phyloP scores from a whole-genome alignment of 139 green algal genomes.

The Mesotaenium endlicherianum region DNA sequence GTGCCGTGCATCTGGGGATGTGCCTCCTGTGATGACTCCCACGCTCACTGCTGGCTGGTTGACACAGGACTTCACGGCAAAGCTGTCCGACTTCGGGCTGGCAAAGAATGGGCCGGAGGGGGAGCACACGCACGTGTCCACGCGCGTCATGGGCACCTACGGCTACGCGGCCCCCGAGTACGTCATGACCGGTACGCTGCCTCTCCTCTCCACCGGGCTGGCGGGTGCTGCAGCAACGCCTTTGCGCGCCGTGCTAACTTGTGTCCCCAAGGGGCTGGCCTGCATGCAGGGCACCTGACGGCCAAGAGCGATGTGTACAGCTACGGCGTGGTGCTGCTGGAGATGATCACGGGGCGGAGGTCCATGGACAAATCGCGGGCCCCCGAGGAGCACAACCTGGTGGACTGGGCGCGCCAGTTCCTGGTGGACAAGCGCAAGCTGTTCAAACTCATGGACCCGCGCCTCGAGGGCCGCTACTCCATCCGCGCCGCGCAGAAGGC shows the following conservation, averaged over 20 bases:
- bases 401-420: slow-evolving; percentile 29
- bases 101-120: slow-evolving; percentile 48
- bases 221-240: background rate
- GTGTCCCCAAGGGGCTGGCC: background rate
- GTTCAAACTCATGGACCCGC: slow-evolving; percentile 41
- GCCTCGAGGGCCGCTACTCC: slow-evolving; percentile 43
- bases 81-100: slow-evolving; percentile 64
- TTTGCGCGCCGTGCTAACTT: background rate
- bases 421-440: slow-evolving; percentile 32
- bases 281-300: slow-evolving; percentile 50
- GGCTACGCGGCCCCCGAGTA: slow-evolving; percentile 66
- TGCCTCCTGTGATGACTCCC: too few relatives aligned
- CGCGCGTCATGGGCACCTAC: slow-evolving; percentile 59
- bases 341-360: slow-evolving; percentile 60
- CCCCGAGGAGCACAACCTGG: slow-evolving; percentile 18
- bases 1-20: too few relatives aligned
- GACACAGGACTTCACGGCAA: slow-evolving; percentile 37
- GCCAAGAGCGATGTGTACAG: slow-evolving; percentile 63
- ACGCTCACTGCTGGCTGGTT: too few relatives aligned
- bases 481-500: slow-evolving; percentile 38
- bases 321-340: slow-evolving; percentile 63
- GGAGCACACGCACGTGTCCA: slow-evolving; percentile 51
- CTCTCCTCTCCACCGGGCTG: background rate
- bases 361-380: slow-evolving; percentile 27
- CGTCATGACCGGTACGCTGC: slow-evolving; percentile 38